Conservation (phyloP, 176 grass and related monocot genomes). For the Echinochloa phyllopogon region DNA sequence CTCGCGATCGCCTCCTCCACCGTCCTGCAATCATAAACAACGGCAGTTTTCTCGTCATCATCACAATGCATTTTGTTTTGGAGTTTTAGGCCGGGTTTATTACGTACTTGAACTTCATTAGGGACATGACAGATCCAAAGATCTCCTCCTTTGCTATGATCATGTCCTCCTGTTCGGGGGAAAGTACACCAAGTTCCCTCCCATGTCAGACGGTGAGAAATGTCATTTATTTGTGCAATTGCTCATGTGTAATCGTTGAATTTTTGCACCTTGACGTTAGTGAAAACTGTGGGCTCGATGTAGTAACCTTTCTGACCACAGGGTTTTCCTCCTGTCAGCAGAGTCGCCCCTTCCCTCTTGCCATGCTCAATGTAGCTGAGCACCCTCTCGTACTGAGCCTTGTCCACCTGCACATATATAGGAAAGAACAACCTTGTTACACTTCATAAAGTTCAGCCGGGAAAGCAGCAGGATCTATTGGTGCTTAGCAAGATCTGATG, state of each 20-base stretch:
- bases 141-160: constrained; percentile 76
- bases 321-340: constrained; percentile 22
- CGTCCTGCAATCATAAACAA: constrained; percentile 39
- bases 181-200: neutral
- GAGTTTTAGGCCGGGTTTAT: neutral
- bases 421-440: no score
- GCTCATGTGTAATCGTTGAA: neutral
- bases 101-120: constrained; percentile 80
- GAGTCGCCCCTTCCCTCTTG: constrained; percentile 25
- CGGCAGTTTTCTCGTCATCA: no score
- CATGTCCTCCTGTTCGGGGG: constrained; percentile 58
- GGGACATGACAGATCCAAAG: constrained; percentile 79
- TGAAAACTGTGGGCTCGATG: constrained; percentile 24
- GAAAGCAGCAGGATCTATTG: no score
- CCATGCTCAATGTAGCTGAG: constrained; percentile 21
- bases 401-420: constrained; percentile 49
- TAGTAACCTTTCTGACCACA: constrained; percentile 3
- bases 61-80: neutral
- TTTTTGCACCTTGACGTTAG: constrained; percentile 30
- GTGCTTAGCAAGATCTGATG: no score
- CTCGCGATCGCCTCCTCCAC: constrained; percentile 68
- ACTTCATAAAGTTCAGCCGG: no score
- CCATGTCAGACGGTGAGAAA: neutral
- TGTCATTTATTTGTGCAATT: neutral
- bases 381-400: constrained; percentile 23